Evolutionary conservation across 192 early-diverging fungal species (phyloP), one percentile per base, ranked within the genome.

Genomic region (Backusella luteola): DNA sequence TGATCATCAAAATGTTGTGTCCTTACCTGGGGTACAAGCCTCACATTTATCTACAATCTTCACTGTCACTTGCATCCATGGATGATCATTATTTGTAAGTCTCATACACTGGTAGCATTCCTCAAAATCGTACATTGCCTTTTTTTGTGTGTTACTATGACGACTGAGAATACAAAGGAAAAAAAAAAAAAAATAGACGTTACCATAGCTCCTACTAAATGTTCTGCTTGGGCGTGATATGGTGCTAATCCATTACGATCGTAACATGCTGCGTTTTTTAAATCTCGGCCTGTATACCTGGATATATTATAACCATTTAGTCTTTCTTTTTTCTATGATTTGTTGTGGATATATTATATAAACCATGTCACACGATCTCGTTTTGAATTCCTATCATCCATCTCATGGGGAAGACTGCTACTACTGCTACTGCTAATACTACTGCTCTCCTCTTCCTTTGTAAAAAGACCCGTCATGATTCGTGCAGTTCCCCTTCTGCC

Each of bases 231-330:
- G 4, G 84, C 84, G 63, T 73, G 74, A 71, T 80, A 85, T 41
- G 71, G 56, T 49, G 72, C 53, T 36, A 85, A 42, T 69, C 81
- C 81, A 52, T 78, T 76, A 34, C 78, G 75, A 73, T 77, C 84
- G 32, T 85, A 85, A 49, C 84, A 85, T 21, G 81, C 84, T 53
- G 84, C 78, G 52, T 85, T 82, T 39, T 77, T 80, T 36, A 85
- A 74, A 68, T 80, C 81, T 26, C 73, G 32, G 15, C 81, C 84
- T 66, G 59, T 29, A 23, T 85, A 85, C 81, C 81, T 81, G 26
- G 26, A 26, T 11, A 53, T 8, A 53, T n/a, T 21, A 44, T 8
- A 21, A n/a, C 2, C 12, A 53, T 53, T 21, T 15, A 53, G 34
- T 23, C 23, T 21, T 23, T 72, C 11, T 39, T 39, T 39, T 6